phyloP scores from a whole-genome alignment of 2,329 filamentous ascomycete species.

The Verticillium albo-atrum region DNA sequence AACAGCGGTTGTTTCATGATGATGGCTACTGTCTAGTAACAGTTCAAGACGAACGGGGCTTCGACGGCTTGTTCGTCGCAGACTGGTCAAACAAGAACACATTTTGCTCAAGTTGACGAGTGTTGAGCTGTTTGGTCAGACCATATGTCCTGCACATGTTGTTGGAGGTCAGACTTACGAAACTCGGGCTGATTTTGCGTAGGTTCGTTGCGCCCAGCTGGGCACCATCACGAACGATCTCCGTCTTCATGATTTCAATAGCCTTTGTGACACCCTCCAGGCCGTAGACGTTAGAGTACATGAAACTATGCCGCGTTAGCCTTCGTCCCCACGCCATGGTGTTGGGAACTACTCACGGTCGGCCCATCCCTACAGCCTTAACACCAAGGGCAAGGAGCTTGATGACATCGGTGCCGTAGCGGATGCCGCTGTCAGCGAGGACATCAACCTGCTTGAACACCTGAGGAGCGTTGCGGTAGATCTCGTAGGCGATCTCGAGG shows the following conservation, averaged over 20 bases:
- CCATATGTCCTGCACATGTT: not conserved
- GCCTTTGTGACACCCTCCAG: conserved; percentile 39
- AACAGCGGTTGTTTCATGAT: too few species aligned
- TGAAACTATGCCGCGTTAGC: conserved; percentile 23
- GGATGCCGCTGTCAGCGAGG: conserved; percentile 31
- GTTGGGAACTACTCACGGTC: conserved; percentile 17
- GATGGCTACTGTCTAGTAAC: too few species aligned
- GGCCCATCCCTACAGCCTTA: conserved; percentile 36
- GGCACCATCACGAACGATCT: conserved; percentile 32
- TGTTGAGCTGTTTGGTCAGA: conserved; percentile 6
- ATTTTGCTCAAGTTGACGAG: conserved; percentile 7
- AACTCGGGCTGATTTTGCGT: conserved; percentile 16
- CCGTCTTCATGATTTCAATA: conserved; percentile 42
- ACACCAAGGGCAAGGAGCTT: conserved; percentile 35
- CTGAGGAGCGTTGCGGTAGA: conserved; percentile 28
- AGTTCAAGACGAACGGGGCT: too few species aligned
- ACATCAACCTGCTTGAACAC: conserved; percentile 29
- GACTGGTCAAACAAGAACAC: conserved; percentile 7
- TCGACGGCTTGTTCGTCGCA: too few species aligned
- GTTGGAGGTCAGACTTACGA: conserved; percentile 8
- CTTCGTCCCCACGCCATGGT: not conserved
- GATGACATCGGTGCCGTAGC: conserved; percentile 32
- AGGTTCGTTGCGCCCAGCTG: conserved; percentile 24
- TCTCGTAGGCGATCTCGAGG: conserved; percentile 25
- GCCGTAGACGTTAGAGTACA: conserved; percentile 48